Base-by-base conservation (phyloP, 2,329 filamentous ascomycete genomes). In the Aspergillus proliferans region DNA sequence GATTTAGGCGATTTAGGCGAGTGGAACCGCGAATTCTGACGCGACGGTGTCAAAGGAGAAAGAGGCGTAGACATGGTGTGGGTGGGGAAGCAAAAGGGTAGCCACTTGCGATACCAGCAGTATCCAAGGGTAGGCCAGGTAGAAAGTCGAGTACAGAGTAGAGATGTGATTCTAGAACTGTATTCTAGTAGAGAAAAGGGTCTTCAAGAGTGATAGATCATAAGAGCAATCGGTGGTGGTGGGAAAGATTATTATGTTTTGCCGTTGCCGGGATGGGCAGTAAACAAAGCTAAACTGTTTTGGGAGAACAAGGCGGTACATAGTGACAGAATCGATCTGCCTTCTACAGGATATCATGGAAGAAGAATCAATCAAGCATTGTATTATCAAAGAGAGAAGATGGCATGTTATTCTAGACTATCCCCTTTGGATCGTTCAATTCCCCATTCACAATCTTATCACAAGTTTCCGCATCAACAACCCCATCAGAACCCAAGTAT, bases 41-140 rank as follows among this genome's bases (percentile, higher is more conserved):
- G 66, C 41, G 70, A 70, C 22, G 69, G 59, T 38, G 70, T 68
- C 42, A 73, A 61, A n/a, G 67, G 65, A 4, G 67, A 71, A 28
- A 73, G 56, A 46, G 70, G 69, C 48, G 65, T 66, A 47, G 69
- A 61, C 69, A 73, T 73, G 47, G 30, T 52, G 43, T 21, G 47
- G 45, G 51, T 45, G 46, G 42, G 47, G 33, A 45, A 40, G 45
- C 19, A 41, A 36, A 18, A 36, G 3, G 3, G 34, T 36, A 36
- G 34, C 34, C 34, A 36, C 34, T 36, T 18, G 34, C 34, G 34
- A 36, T 36, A 36, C 34, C 14, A 9, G 34, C 15, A 36, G 34
- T 36, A 18, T 36, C 34, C 34, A 36, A 18, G 6, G n/a, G 8
- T 36, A 36, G 34, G 14, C 15, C 34, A 18, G 6, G 3, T n/a